Conservation (phyloP, 2,329 filamentous ascomycete genomes). For the Orbilia blumenaviensis region DNA sequence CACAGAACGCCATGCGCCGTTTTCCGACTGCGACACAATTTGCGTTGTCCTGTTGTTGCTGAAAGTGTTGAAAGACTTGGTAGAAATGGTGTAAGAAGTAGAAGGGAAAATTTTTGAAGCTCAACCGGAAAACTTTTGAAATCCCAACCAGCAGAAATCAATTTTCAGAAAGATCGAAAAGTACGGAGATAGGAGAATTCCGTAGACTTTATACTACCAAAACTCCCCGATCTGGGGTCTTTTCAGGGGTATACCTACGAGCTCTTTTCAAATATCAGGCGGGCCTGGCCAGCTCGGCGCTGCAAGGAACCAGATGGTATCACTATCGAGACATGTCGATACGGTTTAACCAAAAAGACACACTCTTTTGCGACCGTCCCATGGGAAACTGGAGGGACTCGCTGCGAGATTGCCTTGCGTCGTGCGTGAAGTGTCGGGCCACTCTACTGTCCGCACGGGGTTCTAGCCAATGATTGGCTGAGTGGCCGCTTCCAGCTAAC, state of each 20-base stretch:
- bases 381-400: slow-evolving; percentile 20
- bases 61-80: slow-evolving; percentile 1
- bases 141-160: background rate
- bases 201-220: slow-evolving; percentile 22
- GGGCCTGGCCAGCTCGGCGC: background rate
- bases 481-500: slow-evolving; percentile 34
- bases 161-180: background rate
- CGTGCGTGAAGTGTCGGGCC: slow-evolving; percentile 37
- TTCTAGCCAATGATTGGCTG: slow-evolving; percentile 31
- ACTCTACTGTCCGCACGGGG: background rate
- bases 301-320: slow-evolving; percentile 40
- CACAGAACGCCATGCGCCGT: background rate
- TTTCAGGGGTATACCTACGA: slow-evolving; percentile 30
- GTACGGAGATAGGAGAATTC: background rate
- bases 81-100: background rate
- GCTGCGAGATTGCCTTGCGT: slow-evolving; percentile 38
- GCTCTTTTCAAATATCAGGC: slow-evolving; percentile 20
- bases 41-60: slow-evolving; percentile 35
- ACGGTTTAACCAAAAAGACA: slow-evolving; percentile 40
- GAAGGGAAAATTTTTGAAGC: background rate
- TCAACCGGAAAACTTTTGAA: slow-evolving; percentile 4
- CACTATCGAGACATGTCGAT: slow-evolving; percentile 31
- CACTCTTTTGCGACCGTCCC: slow-evolving; percentile 3
- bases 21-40: slow-evolving; percentile 27
- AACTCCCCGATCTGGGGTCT: slow-evolving; percentile 17